phyloP scores from a whole-genome alignment of 257 asterid species.

The Forsythia suspensa region DNA sequence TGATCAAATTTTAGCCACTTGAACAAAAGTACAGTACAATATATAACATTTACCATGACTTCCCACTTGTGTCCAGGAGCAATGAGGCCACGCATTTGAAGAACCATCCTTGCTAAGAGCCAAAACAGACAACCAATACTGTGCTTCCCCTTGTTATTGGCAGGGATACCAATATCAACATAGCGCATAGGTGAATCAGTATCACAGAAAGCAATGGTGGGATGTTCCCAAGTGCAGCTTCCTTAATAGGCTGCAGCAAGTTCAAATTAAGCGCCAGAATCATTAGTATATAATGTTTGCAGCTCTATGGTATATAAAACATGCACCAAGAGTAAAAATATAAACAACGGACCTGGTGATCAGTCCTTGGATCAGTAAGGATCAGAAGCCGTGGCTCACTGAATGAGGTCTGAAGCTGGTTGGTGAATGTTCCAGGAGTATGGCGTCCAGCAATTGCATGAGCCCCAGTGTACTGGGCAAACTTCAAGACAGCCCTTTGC shows the following conservation, averaged over 20 bases:
- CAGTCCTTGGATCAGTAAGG: conserved; percentile 31
- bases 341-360: conserved; percentile 21
- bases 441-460: conserved; percentile 34
- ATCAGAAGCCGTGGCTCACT: conserved; percentile 27
- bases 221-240: conserved; percentile 31
- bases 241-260: conserved; percentile 28
- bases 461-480: conserved; percentile 29
- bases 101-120: conserved; percentile 30
- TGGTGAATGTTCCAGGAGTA: conserved; percentile 33
- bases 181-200: conserved; percentile 26
- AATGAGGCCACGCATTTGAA: conserved; percentile 27
- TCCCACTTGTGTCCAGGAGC: conserved; percentile 24
- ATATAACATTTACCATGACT: conserved; percentile 20
- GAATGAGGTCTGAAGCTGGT: conserved; percentile 28
- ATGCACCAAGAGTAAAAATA: neutral
- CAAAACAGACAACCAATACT: conserved; percentile 30
- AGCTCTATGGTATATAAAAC: neutral
- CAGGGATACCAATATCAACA: conserved; percentile 31
- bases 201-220: conserved; percentile 30
- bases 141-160: conserved; percentile 29
- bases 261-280: neutral
- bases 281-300: neutral
- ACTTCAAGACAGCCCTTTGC: conserved; percentile 34
- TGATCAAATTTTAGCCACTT: neutral
- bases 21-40: neutral